phyloP scores from a whole-genome alignment of 176 grass and related monocot genomes.

The Juncus inflexus region DNA sequence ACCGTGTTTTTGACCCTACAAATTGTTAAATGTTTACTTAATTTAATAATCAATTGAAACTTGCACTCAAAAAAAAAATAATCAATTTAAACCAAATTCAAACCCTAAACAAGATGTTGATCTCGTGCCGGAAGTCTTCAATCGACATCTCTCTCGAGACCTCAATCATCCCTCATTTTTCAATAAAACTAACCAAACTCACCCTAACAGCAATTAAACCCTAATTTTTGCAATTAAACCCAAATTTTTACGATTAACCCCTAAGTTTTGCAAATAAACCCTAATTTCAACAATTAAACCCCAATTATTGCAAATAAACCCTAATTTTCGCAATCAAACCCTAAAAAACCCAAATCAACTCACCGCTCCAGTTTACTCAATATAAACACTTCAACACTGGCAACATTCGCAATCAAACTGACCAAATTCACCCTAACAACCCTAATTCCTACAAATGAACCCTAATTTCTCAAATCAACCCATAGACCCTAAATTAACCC shows the following conservation, averaged over 20 bases:
- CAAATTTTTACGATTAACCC: too few relatives aligned
- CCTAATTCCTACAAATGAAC: too few relatives aligned
- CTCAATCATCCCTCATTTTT: neutral
- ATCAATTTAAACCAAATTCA: slow-evolving; percentile 2
- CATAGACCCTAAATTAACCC: too few relatives aligned
- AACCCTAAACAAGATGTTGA: neutral
- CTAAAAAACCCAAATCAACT: too few relatives aligned
- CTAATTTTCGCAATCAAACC: neutral
- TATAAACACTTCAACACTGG: slow-evolving; percentile 68
- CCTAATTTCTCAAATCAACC: too few relatives aligned
- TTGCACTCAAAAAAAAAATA: too few relatives aligned
- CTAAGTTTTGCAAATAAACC: too few relatives aligned
- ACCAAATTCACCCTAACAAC: too few relatives aligned
- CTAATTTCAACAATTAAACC: neutral
- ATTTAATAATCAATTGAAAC: slow-evolving; percentile 2
- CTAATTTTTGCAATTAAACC: too few relatives aligned
- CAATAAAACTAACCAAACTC: too few relatives aligned
- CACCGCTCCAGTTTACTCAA: slow-evolving; percentile 42
- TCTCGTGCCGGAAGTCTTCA: neutral
- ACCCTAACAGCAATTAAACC: too few relatives aligned
- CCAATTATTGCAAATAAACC: neutral
- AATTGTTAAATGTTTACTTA: slow-evolving; percentile 3
- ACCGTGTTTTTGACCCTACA: slow-evolving; percentile 49
- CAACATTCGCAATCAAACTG: slow-evolving; percentile 8
- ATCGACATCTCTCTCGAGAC: neutral